Evolutionary conservation across 805 yeast genomes (phyloP).

Genomic region (Peterozyma toletana): DNA sequence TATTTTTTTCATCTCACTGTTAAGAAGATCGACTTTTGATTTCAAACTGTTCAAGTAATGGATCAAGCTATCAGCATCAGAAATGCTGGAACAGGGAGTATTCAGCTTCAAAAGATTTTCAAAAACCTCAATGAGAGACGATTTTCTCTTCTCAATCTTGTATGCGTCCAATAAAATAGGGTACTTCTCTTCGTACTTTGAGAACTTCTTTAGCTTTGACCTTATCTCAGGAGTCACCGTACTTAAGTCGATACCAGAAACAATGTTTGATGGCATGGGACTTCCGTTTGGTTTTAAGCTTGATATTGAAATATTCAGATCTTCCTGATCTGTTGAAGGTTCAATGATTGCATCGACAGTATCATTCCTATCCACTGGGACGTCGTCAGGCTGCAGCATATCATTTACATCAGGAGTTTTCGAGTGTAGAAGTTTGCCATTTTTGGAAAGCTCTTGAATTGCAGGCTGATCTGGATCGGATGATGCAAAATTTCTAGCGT

Average conservation of each 20-base stretch:
- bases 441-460: slow-evolving; percentile 17
- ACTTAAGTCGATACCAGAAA: slow-evolving; percentile 26
- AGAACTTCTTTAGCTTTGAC: slow-evolving; percentile 63
- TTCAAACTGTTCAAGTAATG: slow-evolving; percentile 62
- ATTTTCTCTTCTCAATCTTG: slow-evolving; percentile 67
- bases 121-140: slow-evolving; percentile 49
- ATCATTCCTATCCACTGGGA: slow-evolving; percentile 12
- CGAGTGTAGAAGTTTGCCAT: slow-evolving; percentile 24
- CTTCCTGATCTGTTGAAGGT: background rate
- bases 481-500: slow-evolving; percentile 9
- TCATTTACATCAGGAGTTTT: slow-evolving; percentile 41
- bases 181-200: slow-evolving; percentile 85
- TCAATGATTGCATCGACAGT: background rate
- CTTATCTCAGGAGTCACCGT: slow-evolving; percentile 51
- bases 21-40: slow-evolving; percentile 52
- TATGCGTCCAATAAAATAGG: slow-evolving; percentile 82
- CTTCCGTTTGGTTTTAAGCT: slow-evolving; percentile 4
- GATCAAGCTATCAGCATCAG: slow-evolving; percentile 63
- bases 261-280: slow-evolving; percentile 9
- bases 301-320: slow-evolving; percentile 3
- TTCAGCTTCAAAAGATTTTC: slow-evolving; percentile 68
- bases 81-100: slow-evolving; percentile 73
- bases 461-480: slow-evolving; percentile 2
- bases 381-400: slow-evolving; percentile 41
- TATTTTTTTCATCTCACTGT: slow-evolving; percentile 54